A percentile compares a stretch with the other conserved stretches of the same genome.
phyloP scores from a whole-genome alignment of 2,329 filamentous ascomycete genomes.

The Kalmusia sp. region DNA sequence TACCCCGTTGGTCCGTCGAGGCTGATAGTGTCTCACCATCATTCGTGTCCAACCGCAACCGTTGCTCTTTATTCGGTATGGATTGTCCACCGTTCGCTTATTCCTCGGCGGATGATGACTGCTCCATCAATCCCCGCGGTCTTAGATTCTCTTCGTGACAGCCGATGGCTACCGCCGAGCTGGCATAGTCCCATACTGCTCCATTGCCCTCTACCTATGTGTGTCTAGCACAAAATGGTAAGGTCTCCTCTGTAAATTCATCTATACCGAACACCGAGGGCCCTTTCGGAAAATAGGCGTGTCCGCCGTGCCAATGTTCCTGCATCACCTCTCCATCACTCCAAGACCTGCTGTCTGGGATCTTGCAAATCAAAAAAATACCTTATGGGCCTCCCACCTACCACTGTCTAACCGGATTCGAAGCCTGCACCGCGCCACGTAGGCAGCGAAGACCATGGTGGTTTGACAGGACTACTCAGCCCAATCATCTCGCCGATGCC shows the following conservation, averaged over 20 bases:
- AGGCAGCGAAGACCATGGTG: conserved; percentile 6
- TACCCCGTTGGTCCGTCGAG: too few species aligned
- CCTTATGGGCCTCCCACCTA: too few species aligned
- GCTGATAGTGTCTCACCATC: too few species aligned
- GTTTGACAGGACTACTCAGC: conserved; percentile 8
- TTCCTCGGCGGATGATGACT: conserved; percentile 3
- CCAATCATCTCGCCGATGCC: conserved; percentile 4
- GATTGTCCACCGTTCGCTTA: too few species aligned
- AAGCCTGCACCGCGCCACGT: conserved; percentile 2
- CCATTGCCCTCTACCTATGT: conserved; percentile 3
- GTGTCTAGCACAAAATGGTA: not conserved
- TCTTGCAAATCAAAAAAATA: too few species aligned
- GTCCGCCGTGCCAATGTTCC: not conserved
- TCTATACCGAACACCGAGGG: not conserved
- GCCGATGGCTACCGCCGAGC: not conserved
- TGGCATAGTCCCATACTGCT: not conserved
- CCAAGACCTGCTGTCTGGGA: conserved; percentile 2
- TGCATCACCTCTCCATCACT: conserved; percentile 1
- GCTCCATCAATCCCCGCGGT: conserved; percentile 4
- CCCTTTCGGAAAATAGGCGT: not conserved
- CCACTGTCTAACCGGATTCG: conserved; percentile 3
- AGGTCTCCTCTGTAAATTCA: not conserved
- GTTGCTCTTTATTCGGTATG: too few species aligned
- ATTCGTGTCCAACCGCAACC: too few species aligned
- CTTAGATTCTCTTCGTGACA: conserved; percentile 5